A percentile compares a stretch with the other conserved stretches of the same genome.
Conservation (phyloP, 2,329 filamentous ascomycete genomes). For the Fusarium beomiforme region DNA sequence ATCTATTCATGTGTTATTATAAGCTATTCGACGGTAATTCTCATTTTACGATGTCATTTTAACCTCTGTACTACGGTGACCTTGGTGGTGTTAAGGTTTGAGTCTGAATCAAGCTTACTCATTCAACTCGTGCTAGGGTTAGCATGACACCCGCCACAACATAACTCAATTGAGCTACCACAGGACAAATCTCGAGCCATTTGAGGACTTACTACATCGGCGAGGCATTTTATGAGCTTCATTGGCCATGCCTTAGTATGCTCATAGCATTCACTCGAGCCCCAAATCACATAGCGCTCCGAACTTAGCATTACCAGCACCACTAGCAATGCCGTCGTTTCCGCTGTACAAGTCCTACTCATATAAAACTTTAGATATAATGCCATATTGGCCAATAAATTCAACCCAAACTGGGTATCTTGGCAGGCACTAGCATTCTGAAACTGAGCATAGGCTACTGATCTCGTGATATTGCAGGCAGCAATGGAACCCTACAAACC, state of each 20-base stretch:
- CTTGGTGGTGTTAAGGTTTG: not conserved
- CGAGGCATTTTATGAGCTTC: too few species aligned
- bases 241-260: too few species aligned
- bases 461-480: not conserved
- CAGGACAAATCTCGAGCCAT: too few species aligned
- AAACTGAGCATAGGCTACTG: not conserved
- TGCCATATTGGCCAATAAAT: too few species aligned
- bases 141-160: too few species aligned
- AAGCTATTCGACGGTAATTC: too few species aligned
- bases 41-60: fast-evolving
- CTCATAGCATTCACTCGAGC: too few species aligned
- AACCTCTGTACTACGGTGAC: fast-evolving
- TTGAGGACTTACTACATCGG: too few species aligned
- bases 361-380: too few species aligned
- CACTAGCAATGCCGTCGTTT: not conserved
- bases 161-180: too few species aligned
- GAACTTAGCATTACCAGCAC: too few species aligned
- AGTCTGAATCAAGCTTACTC: not conserved
- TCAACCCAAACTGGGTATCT: fast-evolving
- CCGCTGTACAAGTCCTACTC: not conserved
- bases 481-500: not conserved
- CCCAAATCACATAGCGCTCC: too few species aligned
- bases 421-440: not conserved
- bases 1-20: not conserved
- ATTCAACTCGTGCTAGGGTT: fast-evolving